phyloP scores from a whole-genome alignment of 352 stramenopile species.

The Phytophthora constricta region DNA sequence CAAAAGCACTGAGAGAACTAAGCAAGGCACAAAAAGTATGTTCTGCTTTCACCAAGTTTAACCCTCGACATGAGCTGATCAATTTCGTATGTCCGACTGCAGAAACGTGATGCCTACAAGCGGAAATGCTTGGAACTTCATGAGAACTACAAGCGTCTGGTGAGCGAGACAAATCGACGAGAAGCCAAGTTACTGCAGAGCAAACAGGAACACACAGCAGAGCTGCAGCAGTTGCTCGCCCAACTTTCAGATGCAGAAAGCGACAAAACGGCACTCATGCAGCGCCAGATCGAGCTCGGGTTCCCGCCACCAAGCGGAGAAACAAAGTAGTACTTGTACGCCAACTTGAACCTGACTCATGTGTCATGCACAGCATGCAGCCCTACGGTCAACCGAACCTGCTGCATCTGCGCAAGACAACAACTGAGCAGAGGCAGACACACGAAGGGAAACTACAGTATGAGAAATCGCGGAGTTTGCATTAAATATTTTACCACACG shows the following conservation, averaged over 20 bases:
- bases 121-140: conserved; percentile 83
- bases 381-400: conserved; percentile 16
- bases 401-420: conserved; percentile 2
- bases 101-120: conserved; percentile 87
- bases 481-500: conserved; percentile 47
- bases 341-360: not conserved
- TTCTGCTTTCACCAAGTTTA: not conserved
- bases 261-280: conserved; percentile 71
- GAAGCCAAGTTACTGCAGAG: conserved; percentile 59
- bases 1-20: conserved; percentile 69
- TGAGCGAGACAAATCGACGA: conserved; percentile 46
- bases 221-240: conserved; percentile 71
- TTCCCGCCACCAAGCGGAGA: conserved; percentile 17
- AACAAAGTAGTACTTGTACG: not conserved
- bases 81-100: not conserved
- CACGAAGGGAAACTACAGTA: conserved; percentile 2
- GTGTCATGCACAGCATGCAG: not conserved
- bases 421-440: conserved; percentile 11
- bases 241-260: conserved; percentile 72
- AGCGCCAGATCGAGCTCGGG: conserved; percentile 55
- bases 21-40: conserved; percentile 68
- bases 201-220: conserved; percentile 60
- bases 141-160: conserved; percentile 68
- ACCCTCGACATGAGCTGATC: conserved; percentile 2
- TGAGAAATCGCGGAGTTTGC: conserved; percentile 8